Base-by-base conservation (phyloP, 805 yeast genomes). In the Candida tallmaniae region DNA sequence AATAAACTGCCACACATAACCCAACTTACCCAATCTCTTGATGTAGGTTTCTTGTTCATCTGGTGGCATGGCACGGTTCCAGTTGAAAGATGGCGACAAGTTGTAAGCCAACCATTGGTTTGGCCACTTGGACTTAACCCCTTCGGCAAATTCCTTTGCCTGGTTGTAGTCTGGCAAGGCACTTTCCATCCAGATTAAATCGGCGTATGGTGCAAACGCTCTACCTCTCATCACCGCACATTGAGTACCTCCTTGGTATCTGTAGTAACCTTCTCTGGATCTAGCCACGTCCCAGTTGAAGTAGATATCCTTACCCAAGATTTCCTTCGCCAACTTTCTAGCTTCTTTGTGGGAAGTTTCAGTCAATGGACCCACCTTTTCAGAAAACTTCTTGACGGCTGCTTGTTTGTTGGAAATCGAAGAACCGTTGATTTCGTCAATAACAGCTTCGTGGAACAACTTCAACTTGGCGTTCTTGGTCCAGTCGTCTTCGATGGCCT, bases 181-280 rank as follows among this genome's bases (percentile, higher is more conserved):
- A 40, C 95, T 82, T 73, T 90, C 97, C 97, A 90, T 89, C 97
- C 97, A 90, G 50, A 89, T 80, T 69, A 90, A 73, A 64, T 89
- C 97, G 28, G 95, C 88, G 62, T 82, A 90, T 44, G 96, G 96
- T 36, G 96, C 89, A 60, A 73, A 90, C 20, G 96, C 94, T 55
- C 95, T 78, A 43, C 95, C 97, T 61, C 97, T 81, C 81, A 87
- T 90, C 34, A 90, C 83, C 32, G 97, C 96, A 74, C 96, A 88
- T 70, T 86, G 89, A 41, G 96, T 86, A 52, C 97, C 97, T 53
- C 97, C 97, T 54, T 70, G 72, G 79, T 87, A 89, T 57, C 96
- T 78, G 79, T 90, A 90, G 77, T 84, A 85, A 51, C 97, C 97
- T 70, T 90, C 97, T 60, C 97, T 77, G 44, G 85, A 95, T 63